Conservation (phyloP, 2,329 filamentous ascomycete genomes). For the Proliferodiscus dingleyae region DNA sequence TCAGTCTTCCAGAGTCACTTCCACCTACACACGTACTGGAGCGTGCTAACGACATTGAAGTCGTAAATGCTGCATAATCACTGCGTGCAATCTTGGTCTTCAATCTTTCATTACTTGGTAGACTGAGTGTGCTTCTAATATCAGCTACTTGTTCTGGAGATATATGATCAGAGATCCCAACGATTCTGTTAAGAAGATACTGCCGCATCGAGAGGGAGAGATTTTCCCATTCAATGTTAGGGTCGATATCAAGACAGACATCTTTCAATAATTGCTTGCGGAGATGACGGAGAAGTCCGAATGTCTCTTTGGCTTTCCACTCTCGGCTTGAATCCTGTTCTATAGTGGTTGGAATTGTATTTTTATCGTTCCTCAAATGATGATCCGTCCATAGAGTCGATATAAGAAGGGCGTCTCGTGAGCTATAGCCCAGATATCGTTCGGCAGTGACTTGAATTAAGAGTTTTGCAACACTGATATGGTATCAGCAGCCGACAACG, state of each 20-base stretch:
- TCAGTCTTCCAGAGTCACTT: not conserved
- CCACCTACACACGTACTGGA: not conserved
- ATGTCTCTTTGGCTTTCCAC: conserved; percentile 1
- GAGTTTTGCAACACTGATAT: conserved; percentile 12
- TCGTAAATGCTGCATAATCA: not conserved
- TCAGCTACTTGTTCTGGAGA: not conserved
- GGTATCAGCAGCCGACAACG: too few relatives aligned
- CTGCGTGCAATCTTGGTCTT: not conserved
- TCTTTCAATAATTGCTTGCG: conserved; percentile 38
- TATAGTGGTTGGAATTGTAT: conserved; percentile 1
- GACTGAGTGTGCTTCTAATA: not conserved
- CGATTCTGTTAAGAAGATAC: conserved; percentile 40
- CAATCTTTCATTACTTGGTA: not conserved
- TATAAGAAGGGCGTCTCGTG: conserved; percentile 20
- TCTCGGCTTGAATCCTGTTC: conserved; percentile 8
- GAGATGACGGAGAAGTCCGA: conserved; percentile 4
- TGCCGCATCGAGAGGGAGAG: conserved; percentile 40
- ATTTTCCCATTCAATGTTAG: conserved; percentile 45
- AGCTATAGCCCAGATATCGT: conserved; percentile 19
- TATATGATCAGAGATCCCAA: conserved; percentile 28
- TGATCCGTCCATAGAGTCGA: conserved; percentile 35
- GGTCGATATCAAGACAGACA: conserved; percentile 44
- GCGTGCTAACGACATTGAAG: not conserved
- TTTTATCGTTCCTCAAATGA: conserved; percentile 23
- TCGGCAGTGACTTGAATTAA: conserved; percentile 15